phyloP scores from a whole-genome alignment of 352 stramenopile species.

The Phytopythium chamaehyphon region DNA sequence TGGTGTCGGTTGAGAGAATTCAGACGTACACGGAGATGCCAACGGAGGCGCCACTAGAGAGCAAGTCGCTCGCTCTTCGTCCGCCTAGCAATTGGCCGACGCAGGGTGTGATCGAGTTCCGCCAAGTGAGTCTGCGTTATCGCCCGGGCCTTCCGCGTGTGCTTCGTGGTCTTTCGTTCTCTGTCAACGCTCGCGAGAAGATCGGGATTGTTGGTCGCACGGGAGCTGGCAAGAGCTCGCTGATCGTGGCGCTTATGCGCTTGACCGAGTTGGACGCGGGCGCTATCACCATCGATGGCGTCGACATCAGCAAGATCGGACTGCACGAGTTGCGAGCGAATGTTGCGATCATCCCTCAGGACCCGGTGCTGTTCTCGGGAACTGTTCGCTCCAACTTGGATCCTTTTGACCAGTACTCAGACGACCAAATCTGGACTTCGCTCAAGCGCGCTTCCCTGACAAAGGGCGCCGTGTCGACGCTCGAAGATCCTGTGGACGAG shows the following conservation, averaged over 20 bases:
- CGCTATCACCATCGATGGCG: conserved; percentile 41
- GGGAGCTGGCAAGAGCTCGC: conserved; percentile 80
- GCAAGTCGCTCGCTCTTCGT: conserved; percentile 5
- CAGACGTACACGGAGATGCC: conserved; percentile 55
- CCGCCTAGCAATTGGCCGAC: conserved; percentile 69
- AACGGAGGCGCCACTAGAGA: conserved; percentile 39
- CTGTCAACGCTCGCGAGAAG: conserved; percentile 78
- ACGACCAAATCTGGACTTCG: conserved; percentile 83
- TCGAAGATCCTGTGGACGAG: conserved; percentile 59
- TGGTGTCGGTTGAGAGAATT: conserved; percentile 67
- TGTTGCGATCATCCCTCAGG: conserved; percentile 89
- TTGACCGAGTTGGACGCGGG: conserved; percentile 81
- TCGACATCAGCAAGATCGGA: conserved; percentile 48
- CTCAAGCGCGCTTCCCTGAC: conserved; percentile 75
- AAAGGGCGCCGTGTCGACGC: conserved; percentile 22
- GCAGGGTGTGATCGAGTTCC: conserved; percentile 78
- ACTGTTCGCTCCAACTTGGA: conserved; percentile 89
- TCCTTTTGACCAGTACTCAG: conserved; percentile 81
- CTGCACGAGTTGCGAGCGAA: conserved; percentile 41
- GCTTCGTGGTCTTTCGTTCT: conserved; percentile 58
- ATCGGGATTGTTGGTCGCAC: conserved; percentile 71
- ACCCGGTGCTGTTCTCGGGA: conserved; percentile 93
- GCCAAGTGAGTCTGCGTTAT: conserved; percentile 87
- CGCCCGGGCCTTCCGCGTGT: conserved; percentile 54
- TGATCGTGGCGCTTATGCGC: conserved; percentile 89